phyloP scores from a whole-genome alignment of 768 basidiomycete genomes.

The Auricularia cornea region DNA sequence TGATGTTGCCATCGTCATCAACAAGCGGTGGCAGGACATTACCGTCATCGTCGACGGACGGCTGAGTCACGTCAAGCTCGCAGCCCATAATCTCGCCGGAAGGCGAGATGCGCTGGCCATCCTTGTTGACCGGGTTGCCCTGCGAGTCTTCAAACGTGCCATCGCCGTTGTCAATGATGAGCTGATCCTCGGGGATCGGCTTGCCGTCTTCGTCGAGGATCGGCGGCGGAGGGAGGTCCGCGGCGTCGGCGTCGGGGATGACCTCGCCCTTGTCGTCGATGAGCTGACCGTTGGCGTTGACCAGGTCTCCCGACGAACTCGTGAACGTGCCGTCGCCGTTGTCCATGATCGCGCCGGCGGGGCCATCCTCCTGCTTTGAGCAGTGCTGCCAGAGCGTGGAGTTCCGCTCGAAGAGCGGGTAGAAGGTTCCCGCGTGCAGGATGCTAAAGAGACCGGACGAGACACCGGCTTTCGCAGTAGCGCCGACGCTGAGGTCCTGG shows the following conservation, averaged over 20 bases:
- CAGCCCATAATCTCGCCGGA: neutral
- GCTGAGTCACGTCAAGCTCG: neutral
- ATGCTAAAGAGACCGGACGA: neutral
- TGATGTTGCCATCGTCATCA: neutral
- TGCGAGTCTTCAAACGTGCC: neutral
- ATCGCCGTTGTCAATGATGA: neutral
- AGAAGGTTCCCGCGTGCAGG: neutral
- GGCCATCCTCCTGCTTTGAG: neutral
- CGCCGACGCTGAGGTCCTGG: neutral
- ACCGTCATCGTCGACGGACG: too few species aligned
- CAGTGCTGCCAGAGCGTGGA: neutral
- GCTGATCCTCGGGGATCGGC: neutral
- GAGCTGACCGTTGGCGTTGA: neutral
- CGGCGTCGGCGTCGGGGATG: neutral
- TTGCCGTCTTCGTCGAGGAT: neutral
- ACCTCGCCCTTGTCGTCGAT: neutral
- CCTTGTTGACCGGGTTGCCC: neutral
- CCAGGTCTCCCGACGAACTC: neutral
- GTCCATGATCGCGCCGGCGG: neutral
- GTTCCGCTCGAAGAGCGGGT: neutral
- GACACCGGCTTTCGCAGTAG: neutral
- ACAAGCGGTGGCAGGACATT: neutral
- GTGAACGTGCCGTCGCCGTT: slow-evolving; percentile 1
- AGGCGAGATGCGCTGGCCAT: neutral
- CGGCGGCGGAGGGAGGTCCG: neutral